A percentile compares a stretch with the other conserved stretches of the same genome.
Conservation (phyloP, 2,329 filamentous ascomycete genomes). For the Talaromyces sp. region DNA sequence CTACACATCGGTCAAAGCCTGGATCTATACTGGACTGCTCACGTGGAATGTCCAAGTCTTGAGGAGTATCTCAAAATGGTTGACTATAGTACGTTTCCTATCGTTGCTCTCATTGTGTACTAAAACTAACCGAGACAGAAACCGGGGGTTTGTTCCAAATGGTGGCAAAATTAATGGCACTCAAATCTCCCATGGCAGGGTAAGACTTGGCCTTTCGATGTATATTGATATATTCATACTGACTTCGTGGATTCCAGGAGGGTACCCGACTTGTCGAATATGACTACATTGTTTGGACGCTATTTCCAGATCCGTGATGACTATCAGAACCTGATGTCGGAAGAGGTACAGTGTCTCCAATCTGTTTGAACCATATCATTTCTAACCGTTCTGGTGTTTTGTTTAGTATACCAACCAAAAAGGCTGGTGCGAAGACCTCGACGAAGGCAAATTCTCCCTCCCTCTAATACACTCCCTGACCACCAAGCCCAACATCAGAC, state of each 20-base stretch:
- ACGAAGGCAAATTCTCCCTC: slow-evolving; percentile 2
- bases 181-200: neutral
- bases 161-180: neutral
- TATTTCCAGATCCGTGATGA: neutral
- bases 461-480: neutral
- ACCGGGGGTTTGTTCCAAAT: neutral
- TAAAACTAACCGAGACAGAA: neutral
- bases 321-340: neutral
- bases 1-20: neutral
- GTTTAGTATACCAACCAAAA: neutral
- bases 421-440: slow-evolving; percentile 1
- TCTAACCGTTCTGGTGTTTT: neutral
- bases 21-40: neutral
- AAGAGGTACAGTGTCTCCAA: neutral
- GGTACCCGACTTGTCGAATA: neutral
- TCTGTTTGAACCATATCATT: neutral
- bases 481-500: neutral
- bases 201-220: neutral
- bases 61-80: neutral
- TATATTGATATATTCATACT: neutral
- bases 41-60: neutral
- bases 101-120: neutral
- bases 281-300: neutral
- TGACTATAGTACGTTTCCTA: neutral
- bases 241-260: neutral